Conservation (phyloP, 257 asterid species). For the Anisodus tanguticus region DNA sequence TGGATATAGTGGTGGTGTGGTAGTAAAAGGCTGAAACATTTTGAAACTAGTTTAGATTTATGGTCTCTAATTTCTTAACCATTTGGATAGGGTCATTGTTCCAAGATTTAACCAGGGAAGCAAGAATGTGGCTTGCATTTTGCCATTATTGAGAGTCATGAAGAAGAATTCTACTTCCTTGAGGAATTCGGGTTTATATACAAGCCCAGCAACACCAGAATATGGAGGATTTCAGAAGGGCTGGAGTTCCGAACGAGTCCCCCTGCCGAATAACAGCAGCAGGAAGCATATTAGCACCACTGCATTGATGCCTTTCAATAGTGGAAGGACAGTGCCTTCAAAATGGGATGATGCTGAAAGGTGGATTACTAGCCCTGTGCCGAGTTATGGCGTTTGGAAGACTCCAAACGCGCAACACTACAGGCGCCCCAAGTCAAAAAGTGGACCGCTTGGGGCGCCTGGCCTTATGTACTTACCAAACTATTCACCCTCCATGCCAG, state of each 20-base stretch:
- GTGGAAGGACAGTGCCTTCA: constrained; percentile 86
- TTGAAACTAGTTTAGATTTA: neutral
- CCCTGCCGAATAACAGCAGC: constrained; percentile 40
- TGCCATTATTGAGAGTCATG: constrained; percentile 49
- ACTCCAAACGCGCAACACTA: constrained; percentile 48
- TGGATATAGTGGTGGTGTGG: neutral
- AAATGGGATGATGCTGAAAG: constrained; percentile 99
- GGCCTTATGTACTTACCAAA: constrained; percentile 55
- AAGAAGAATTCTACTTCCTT: constrained; percentile 52
- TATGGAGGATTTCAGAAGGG: constrained; percentile 61
- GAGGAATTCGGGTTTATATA: constrained; percentile 73
- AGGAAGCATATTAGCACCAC: constrained; percentile 51
- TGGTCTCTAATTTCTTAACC: neutral
- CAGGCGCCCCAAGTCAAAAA: constrained; percentile 75
- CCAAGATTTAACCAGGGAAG: constrained; percentile 2
- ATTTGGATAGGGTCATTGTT: constrained; percentile 8
- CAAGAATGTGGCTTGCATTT: constrained; percentile 29
- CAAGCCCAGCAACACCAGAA: constrained; percentile 95
- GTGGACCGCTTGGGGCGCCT: constrained; percentile 80
- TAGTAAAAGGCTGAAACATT: neutral
- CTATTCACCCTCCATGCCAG: constrained; percentile 46
- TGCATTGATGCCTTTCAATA: constrained; percentile 78
- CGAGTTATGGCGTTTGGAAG: constrained; percentile 39
- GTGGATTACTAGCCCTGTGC: constrained; percentile 85
- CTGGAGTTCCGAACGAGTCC: constrained; percentile 85